Percentiles rank a stretch among this genome's conserved stretches.
These are phyloP conservation scores for Solanum sparsipilum DNA, from an alignment of 257 asterid genomes.

Conservation along the genomic window DNA sequence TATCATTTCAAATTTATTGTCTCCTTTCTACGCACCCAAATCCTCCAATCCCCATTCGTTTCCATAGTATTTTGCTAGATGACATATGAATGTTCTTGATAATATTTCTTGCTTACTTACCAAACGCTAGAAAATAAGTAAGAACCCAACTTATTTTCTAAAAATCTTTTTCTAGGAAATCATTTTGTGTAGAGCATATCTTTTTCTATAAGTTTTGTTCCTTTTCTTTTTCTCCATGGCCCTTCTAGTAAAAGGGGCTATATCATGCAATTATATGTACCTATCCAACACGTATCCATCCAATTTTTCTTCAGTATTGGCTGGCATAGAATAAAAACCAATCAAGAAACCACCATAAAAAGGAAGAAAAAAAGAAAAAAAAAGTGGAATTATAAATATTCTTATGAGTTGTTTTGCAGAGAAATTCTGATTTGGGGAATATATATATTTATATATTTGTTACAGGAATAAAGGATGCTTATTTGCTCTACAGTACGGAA, in stretches of 20 bases:
- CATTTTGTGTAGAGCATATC: too few species aligned
- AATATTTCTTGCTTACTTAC: background rate
- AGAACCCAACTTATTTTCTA: background rate
- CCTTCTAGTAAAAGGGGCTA: background rate
- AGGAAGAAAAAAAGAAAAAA: background rate
- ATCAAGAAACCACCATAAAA: constrained; percentile 11
- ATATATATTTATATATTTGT: background rate
- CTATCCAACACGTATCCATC: background rate
- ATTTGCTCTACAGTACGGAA: background rate
- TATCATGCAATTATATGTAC: background rate
- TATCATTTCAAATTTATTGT: too few species aligned
- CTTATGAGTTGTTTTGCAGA: background rate
- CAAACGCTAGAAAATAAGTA: background rate
- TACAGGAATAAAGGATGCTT: background rate
- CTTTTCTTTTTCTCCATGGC: background rate
- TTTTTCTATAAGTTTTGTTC: background rate
- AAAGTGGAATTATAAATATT: constrained; percentile 1
- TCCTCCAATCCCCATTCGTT: background rate
- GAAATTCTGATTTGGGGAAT: constrained; percentile 22
- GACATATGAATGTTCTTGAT: background rate
- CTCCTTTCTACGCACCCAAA: background rate
- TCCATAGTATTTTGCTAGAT: background rate
- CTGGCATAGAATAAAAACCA: constrained; percentile 12
- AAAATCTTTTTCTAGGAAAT: too few species aligned
- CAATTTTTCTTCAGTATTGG: background rate